Evolutionary conservation across 2,329 filamentous ascomycete genomes (phyloP).

Genomic region (Cucurbitaria berberidis): DNA sequence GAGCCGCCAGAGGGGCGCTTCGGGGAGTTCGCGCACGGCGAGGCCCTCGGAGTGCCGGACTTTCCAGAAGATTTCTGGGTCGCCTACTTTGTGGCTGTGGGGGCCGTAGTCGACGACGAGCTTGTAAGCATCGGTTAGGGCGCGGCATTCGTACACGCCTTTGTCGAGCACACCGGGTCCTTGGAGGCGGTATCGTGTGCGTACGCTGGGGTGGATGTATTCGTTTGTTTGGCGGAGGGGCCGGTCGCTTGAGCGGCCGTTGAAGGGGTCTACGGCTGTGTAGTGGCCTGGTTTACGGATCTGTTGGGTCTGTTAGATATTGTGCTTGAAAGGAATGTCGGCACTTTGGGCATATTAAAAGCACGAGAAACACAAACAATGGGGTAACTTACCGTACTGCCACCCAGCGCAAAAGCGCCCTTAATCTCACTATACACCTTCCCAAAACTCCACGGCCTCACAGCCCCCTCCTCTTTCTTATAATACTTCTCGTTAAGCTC

Average conservation of each 20-base stretch:
- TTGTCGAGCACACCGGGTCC: slow-evolving; percentile 56
- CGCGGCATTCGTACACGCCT: slow-evolving; percentile 52
- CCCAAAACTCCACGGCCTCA: slow-evolving; percentile 57
- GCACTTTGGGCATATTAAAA: neutral
- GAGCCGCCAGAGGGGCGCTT: slow-evolving; percentile 54
- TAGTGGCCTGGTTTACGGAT: slow-evolving; percentile 57
- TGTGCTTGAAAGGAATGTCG: neutral
- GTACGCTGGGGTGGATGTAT: slow-evolving; percentile 59
- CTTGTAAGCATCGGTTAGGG: slow-evolving; percentile 56
- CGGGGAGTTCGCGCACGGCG: slow-evolving; percentile 50
- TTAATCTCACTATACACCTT: slow-evolving; percentile 54
- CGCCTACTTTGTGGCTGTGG: slow-evolving; percentile 28
- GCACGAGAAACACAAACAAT: neutral
- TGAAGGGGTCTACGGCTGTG: slow-evolving; percentile 53
- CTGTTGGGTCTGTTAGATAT: slow-evolving; percentile 20
- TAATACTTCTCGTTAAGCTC: slow-evolving; percentile 55
- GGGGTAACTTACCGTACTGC: slow-evolving; percentile 41
- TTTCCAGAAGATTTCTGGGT: slow-evolving; percentile 54
- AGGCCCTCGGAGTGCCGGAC: slow-evolving; percentile 42
- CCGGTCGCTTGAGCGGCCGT: slow-evolving; percentile 50
- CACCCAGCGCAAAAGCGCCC: slow-evolving; percentile 56
- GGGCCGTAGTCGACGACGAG: slow-evolving; percentile 53
- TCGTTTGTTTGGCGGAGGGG: slow-evolving; percentile 58
- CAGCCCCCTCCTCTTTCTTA: slow-evolving; percentile 47
- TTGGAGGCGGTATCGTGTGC: slow-evolving; percentile 52